phyloP scores from a whole-genome alignment of 306 rosid species.

The Hippophae tibetana region DNA sequence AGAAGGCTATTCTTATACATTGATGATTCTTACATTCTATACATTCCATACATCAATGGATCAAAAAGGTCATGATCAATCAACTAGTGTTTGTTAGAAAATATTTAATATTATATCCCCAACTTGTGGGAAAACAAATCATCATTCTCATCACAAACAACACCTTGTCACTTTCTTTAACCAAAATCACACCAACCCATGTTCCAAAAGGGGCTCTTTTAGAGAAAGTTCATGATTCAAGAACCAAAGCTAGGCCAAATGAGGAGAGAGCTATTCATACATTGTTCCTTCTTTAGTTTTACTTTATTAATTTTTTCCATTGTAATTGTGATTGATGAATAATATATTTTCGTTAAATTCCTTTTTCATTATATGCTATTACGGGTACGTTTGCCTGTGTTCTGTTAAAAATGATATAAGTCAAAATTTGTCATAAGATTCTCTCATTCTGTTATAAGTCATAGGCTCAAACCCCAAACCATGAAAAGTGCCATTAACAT shows the following conservation, averaged over 20 bases:
- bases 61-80: conserved; percentile 1
- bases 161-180: neutral
- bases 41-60: conserved; percentile 11
- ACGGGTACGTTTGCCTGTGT: too few relatives aligned
- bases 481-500: too few relatives aligned
- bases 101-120: conserved; percentile 13
- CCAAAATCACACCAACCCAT: neutral
- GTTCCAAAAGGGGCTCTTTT: neutral
- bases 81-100: conserved; percentile 13
- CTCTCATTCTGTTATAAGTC: too few relatives aligned
- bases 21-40: neutral
- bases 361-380: too few relatives aligned
- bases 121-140: neutral
- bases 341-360: too few relatives aligned
- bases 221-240: neutral
- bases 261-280: too few relatives aligned
- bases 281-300: too few relatives aligned
- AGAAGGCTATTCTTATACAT: conserved; percentile 1
- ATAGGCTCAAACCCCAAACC: too few relatives aligned
- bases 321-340: too few relatives aligned
- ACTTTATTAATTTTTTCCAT: too few relatives aligned
- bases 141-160: conserved; percentile 2
- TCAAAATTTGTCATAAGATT: too few relatives aligned
- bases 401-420: too few relatives aligned
- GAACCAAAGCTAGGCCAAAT: neutral